A percentile compares a stretch with the other conserved stretches of the same genome.
These are phyloP conservation scores for Daldinia eschscholtzii DNA, from an alignment of 2,329 filamentous ascomycete species.

Conservation along the genomic window DNA sequence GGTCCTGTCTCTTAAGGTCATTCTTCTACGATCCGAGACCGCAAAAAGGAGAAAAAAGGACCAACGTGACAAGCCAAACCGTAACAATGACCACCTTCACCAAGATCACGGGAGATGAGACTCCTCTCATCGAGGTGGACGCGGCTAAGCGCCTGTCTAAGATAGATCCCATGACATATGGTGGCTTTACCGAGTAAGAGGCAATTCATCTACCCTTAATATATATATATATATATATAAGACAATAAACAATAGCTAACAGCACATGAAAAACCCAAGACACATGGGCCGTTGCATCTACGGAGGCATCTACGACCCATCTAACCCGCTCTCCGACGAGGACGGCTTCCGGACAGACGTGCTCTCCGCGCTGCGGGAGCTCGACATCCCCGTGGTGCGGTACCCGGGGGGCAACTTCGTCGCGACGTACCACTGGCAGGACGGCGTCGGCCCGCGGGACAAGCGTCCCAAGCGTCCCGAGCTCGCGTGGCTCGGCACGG, in stretches of 20 bases:
- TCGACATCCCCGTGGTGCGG: slow-evolving; percentile 80
- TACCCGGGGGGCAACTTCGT: slow-evolving; percentile 89
- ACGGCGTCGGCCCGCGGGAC: slow-evolving; percentile 81
- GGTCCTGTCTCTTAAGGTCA: slow-evolving; percentile 3
- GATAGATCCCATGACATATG: slow-evolving; percentile 85
- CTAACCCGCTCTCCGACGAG: slow-evolving; percentile 77
- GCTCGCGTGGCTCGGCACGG: slow-evolving; percentile 81
- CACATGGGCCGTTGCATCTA: slow-evolving; percentile 94
- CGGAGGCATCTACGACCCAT: slow-evolving; percentile 85
- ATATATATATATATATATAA: neutral
- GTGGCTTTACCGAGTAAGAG: slow-evolving; percentile 83
- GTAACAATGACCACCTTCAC: slow-evolving; percentile 78
- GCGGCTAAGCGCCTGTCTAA: slow-evolving; percentile 74
- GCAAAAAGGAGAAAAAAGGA: neutral
- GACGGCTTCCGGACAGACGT: slow-evolving; percentile 85
- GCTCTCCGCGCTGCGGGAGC: slow-evolving; percentile 77
- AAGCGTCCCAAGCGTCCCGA: slow-evolving; percentile 76
- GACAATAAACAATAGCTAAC: neutral
- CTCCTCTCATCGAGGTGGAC: slow-evolving; percentile 74
- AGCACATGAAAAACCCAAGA: slow-evolving; percentile 56
- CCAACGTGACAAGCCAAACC: neutral
- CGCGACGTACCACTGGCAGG: slow-evolving; percentile 87
- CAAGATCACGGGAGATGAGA: slow-evolving; percentile 70
- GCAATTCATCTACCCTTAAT: neutral
- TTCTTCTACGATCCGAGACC: slow-evolving; percentile 1